phyloP scores from a whole-genome alignment of 2,329 filamentous ascomycete genomes.

The Colletotrichum chlorophyti region DNA sequence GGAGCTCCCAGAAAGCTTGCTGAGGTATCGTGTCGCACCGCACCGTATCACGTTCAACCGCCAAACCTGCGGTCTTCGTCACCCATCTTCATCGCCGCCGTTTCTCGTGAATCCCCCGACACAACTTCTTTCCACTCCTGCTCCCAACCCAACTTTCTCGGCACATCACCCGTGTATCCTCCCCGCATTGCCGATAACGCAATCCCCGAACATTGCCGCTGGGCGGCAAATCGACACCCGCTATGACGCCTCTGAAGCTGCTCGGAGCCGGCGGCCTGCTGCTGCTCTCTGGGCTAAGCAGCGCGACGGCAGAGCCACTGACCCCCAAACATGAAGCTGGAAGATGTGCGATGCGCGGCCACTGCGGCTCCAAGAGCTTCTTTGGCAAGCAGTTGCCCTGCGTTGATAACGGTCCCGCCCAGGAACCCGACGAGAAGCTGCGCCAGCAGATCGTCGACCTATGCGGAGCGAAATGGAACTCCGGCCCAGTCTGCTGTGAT shows the following conservation, averaged over 20 bases:
- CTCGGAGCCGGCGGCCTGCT: conserved; percentile 40
- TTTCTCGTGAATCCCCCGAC: neutral
- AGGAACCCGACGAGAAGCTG: conserved; percentile 73
- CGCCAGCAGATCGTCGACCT: conserved; percentile 82
- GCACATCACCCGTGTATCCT: neutral
- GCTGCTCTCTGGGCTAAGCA: conserved; percentile 31
- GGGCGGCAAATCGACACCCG: conserved; percentile 18
- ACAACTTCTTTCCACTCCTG: neutral
- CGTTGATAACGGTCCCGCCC: conserved; percentile 85
- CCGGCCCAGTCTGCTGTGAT: conserved; percentile 85
- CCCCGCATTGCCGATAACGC: too few species aligned
- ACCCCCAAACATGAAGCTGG: conserved; percentile 81
- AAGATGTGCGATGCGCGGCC: conserved; percentile 87
- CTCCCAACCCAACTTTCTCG: neutral
- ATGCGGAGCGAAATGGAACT: conserved; percentile 86
- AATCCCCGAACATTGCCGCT: conserved; percentile 15
- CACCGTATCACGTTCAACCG: neutral
- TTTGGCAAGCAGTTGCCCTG: conserved; percentile 92
- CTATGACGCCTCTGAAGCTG: conserved; percentile 30
- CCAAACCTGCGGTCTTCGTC: neutral
- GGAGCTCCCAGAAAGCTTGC: conserved; percentile 20
- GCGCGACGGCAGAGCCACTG: conserved; percentile 36
- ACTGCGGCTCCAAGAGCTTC: conserved; percentile 89
- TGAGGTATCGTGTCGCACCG: neutral
- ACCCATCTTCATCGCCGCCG: neutral